Conservation (phyloP, 106 monocot species). For the Dendrobium chrysotoxum region DNA sequence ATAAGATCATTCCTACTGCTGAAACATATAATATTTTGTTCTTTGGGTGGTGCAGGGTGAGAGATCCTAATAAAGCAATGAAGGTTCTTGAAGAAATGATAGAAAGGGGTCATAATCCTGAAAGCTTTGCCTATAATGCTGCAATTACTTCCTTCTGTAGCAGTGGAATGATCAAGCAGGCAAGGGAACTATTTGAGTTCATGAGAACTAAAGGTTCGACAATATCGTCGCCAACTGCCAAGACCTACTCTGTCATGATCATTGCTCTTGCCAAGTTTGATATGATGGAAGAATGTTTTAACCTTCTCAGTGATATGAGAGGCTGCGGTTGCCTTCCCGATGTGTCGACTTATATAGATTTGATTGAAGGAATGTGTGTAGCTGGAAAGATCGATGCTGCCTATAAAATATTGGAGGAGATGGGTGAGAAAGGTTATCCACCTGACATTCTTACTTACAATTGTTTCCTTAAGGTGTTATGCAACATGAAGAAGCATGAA, state of each 20-base stretch:
- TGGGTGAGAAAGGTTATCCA: slow-evolving; percentile 75
- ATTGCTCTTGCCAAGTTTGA: slow-evolving; percentile 67
- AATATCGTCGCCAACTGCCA: slow-evolving; percentile 84
- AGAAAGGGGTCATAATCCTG: slow-evolving; percentile 47
- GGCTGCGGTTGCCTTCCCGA: slow-evolving; percentile 79
- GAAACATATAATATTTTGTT: slow-evolving; percentile 84
- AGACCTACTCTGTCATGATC: slow-evolving; percentile 80
- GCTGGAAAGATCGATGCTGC: slow-evolving; percentile 67
- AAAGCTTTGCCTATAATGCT: slow-evolving; percentile 84
- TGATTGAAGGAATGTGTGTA: slow-evolving; percentile 89
- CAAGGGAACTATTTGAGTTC: slow-evolving; percentile 84
- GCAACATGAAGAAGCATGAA: slow-evolving; percentile 51
- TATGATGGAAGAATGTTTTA: slow-evolving; percentile 80
- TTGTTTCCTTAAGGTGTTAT: slow-evolving; percentile 84
- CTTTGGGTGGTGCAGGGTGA: slow-evolving; percentile 93
- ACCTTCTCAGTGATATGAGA: slow-evolving; percentile 77
- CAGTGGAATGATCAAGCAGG: slow-evolving; percentile 67
- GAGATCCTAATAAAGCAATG: slow-evolving; percentile 74
- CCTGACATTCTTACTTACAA: slow-evolving; percentile 90
- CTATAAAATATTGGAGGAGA: slow-evolving; percentile 78
- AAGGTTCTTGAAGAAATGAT: slow-evolving; percentile 91
- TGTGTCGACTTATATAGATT: slow-evolving; percentile 81
- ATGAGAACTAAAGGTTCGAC: slow-evolving; percentile 89
- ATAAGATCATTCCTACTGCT: slow-evolving; percentile 49
- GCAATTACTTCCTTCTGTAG: slow-evolving; percentile 80